These are phyloP conservation scores for Didymella segeticola DNA, from an alignment of 2,329 filamentous ascomycete species.

Conservation along the genomic window DNA sequence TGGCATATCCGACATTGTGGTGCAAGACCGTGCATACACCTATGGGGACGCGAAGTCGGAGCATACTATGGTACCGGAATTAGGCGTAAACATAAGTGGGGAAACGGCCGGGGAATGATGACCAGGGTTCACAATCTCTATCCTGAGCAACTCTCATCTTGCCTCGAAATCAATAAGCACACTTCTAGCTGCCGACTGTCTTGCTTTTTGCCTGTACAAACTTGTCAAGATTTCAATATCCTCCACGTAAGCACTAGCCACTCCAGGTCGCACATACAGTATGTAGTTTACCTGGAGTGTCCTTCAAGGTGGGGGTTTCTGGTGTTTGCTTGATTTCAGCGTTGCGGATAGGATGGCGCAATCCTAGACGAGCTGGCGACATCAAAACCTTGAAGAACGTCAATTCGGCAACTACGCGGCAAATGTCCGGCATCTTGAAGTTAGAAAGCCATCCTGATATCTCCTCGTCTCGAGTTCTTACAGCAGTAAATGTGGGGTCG, in stretches of 20 bases:
- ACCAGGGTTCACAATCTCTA: too few relatives aligned
- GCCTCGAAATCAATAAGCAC: too few relatives aligned
- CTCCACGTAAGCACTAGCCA: too few relatives aligned
- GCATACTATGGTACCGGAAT: too few relatives aligned
- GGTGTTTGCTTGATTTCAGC: background rate
- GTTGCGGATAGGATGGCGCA: slow-evolving; percentile 21
- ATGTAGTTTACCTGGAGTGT: background rate
- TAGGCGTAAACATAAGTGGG: too few relatives aligned
- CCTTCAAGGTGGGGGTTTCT: background rate
- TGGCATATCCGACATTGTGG: slow-evolving; percentile 6
- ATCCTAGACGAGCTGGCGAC: slow-evolving; percentile 23
- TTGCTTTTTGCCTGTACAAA: too few relatives aligned
- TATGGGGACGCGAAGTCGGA: background rate
- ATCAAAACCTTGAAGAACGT: slow-evolving; percentile 20
- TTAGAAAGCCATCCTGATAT: background rate
- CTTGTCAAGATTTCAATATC: too few relatives aligned
- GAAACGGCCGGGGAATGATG: too few relatives aligned
- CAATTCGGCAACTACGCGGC: slow-evolving; percentile 2
- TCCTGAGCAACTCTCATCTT: too few relatives aligned
- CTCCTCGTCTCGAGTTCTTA: background rate
- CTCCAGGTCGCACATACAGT: too few relatives aligned
- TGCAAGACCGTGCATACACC: background rate
- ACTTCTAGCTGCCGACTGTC: too few relatives aligned
- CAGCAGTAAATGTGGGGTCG: background rate
- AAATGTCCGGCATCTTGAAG: background rate